These are phyloP conservation scores for Aspergillus ochraceus DNA, from an alignment of 2,329 filamentous ascomycete species.

Conservation along the genomic window DNA sequence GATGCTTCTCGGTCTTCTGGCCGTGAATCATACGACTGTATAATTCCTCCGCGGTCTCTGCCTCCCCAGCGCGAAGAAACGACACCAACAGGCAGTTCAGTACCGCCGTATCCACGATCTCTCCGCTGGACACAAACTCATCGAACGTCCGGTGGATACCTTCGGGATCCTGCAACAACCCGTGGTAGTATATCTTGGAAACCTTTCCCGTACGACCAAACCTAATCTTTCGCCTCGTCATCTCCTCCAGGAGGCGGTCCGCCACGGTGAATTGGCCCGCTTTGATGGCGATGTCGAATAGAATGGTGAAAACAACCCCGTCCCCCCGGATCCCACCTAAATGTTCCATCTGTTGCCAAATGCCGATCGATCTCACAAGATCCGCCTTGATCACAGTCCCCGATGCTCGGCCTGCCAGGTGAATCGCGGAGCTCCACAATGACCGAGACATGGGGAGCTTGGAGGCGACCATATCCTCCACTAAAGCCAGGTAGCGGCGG, in stretches of 20 bases:
- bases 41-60: slow-evolving; percentile 72
- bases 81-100: slow-evolving; percentile 84
- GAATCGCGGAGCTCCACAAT: slow-evolving; percentile 84
- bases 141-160: slow-evolving; percentile 76
- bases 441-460: slow-evolving; percentile 64
- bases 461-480: slow-evolving; percentile 79
- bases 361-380: slow-evolving; percentile 66
- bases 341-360: slow-evolving; percentile 91
- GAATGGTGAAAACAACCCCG: slow-evolving; percentile 85
- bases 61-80: slow-evolving; percentile 74
- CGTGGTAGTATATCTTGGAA: slow-evolving; percentile 80
- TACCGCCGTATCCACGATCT: slow-evolving; percentile 83
- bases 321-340: slow-evolving; percentile 64
- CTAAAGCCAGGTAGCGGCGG: slow-evolving; percentile 74
- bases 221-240: slow-evolving; percentile 65
- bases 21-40: slow-evolving; percentile 80
- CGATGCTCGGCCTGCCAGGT: slow-evolving; percentile 74
- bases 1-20: slow-evolving; percentile 36
- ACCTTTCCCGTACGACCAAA: slow-evolving; percentile 80
- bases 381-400: slow-evolving; percentile 58
- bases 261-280: slow-evolving; percentile 80
- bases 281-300: slow-evolving; percentile 86
- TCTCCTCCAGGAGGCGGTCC: slow-evolving; percentile 81
- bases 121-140: slow-evolving; percentile 78
- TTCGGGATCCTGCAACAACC: slow-evolving; percentile 69